Evolutionary conservation across 1,284 basidiomycete genomes (phyloP), one percentile per base, ranked within the genome.

Genomic region (Ganoderma boninense): DNA sequence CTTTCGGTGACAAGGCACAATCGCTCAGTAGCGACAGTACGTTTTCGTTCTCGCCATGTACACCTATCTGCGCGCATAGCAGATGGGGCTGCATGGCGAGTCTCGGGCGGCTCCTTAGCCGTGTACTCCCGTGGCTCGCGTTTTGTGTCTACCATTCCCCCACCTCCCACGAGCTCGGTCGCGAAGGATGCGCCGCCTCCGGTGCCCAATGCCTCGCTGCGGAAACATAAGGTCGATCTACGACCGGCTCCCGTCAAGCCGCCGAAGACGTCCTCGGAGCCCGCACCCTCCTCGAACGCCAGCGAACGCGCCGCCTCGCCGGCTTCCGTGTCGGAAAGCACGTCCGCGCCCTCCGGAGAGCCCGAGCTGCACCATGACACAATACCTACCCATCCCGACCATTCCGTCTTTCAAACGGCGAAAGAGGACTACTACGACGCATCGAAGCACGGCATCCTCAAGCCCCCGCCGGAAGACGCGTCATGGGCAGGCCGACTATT

Each of bases 381-480:
- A 7, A 43, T 38, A 10, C 38, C 40, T 18, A 11, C 60, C 11
- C 35, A 62, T n/a, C 38, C 10, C 18, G 35, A 60, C 35, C 57
- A 29, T 10, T 70, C 66, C 62, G 75, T 85, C 5, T 76, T 86
- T 18, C 84, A 90, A 65, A 83, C 84, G 10, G 86, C 89, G 4
- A 87, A 89, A 71, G 84, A 87, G 46, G 93, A 94, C 77, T 84
- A 92, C 40, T 82, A 84, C 38, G 86, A 91, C 65, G 93, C 93
- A 35, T 84, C 87, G 62, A 82, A 86, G 38, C 90, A 91, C 70
- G 93, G 93, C 16, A 88, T 93, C 44, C 82, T 95, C 40, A 81
- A 79, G 6, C 90, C 92, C 7, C 88, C 91, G 0, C 92, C 92
- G 0, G 81, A 84, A 40, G 85, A 86, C 75, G 90, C 91, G 3